Evolutionary conservation across 768 basidiomycete species (phyloP), one percentile per base, ranked within the genome.

Genomic region (Phaffia tasmanica): DNA sequence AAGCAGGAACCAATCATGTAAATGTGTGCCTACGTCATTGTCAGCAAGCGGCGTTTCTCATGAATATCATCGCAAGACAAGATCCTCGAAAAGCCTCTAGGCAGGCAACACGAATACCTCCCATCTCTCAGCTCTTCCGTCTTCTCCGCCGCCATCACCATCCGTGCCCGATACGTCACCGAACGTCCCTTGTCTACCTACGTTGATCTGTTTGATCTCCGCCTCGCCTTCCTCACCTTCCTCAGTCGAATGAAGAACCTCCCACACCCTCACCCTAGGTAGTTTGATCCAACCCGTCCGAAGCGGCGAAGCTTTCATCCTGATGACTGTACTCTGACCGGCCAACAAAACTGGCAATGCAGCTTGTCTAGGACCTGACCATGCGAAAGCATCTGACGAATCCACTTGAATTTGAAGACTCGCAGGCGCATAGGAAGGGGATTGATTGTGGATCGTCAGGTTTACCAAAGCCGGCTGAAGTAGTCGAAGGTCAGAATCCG

Each of bases 331-430:
- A 32, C 61, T 67, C 48, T 30, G 80, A 6, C 85, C 85, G 0
- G 90, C 86, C 53, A 88, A 78, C n/a, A 97, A 77, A 55, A 86
- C 76, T 2, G 88, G 85, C 11, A 89, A 70, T 14, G 84, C 81
- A 3, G 84, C 83, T 58, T 79, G 82, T 57, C 88, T 79, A 47
- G 87, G 74, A 0, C 93, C 92, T 2, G 88, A 82, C 53, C 91
- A 83, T 19, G 92, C 83, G 75, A 95, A 94, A n/a, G 81, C 80
- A 51, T 88, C 88, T 16, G 81, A 76, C 0, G 84, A 80, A 63
- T 94, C 90, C 32, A 92, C 79, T 46, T 85, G 83, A 11, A 91
- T 80, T 15, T 82, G 79, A 46, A 93, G 75, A 70, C 84, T 85
- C 0, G 86, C 86, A 2, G 88, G 83, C 47, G 84, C 81, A 9